These are phyloP conservation scores for Anthracocystis walkeri DNA, from an alignment of 1,284 basidiomycete genomes.

Conservation along the genomic window DNA sequence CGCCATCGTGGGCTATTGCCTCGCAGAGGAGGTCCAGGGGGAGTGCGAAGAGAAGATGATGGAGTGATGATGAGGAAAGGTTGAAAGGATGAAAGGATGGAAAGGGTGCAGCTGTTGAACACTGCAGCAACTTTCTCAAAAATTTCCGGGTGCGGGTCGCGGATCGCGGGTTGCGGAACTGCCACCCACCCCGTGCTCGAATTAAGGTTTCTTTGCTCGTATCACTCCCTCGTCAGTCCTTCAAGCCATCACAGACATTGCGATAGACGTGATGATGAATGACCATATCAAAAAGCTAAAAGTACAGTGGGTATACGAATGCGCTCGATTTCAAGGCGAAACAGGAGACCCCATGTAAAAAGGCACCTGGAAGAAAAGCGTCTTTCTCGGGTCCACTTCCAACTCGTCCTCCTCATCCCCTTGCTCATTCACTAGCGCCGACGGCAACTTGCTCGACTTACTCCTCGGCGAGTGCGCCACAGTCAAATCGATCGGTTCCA, in stretches of 20 bases:
- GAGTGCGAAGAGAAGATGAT: neutral
- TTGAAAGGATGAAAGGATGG: neutral
- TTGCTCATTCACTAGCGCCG: neutral
- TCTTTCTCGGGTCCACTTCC: constrained; percentile 26
- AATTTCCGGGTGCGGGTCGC: constrained; percentile 11
- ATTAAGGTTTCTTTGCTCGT: neutral
- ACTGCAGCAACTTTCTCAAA: neutral
- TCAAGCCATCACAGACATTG: neutral
- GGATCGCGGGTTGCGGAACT: constrained; percentile 27
- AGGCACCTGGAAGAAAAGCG: constrained; percentile 38
- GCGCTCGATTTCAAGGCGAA: constrained; percentile 5
- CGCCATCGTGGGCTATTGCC: constrained; percentile 76
- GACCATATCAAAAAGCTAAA: constrained; percentile 7
- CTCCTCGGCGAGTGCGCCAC: constrained; percentile 29
- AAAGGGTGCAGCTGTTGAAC: constrained; percentile 14
- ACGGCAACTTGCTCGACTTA: constrained; percentile 6
- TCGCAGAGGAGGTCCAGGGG: neutral
- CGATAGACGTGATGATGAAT: neutral
- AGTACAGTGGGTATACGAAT: constrained; percentile 14
- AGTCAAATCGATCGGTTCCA: constrained; percentile 28
- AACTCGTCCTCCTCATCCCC: constrained; percentile 19
- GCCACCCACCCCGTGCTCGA: neutral
- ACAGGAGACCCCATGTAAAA: constrained; percentile 38
- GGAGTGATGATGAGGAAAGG: neutral
- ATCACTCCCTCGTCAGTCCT: neutral